A percentile compares a stretch with the other conserved stretches of the same genome.
Evolutionary conservation across 2,329 filamentous ascomycete species (phyloP).

Genomic region (Lachnellula occidentalis): DNA sequence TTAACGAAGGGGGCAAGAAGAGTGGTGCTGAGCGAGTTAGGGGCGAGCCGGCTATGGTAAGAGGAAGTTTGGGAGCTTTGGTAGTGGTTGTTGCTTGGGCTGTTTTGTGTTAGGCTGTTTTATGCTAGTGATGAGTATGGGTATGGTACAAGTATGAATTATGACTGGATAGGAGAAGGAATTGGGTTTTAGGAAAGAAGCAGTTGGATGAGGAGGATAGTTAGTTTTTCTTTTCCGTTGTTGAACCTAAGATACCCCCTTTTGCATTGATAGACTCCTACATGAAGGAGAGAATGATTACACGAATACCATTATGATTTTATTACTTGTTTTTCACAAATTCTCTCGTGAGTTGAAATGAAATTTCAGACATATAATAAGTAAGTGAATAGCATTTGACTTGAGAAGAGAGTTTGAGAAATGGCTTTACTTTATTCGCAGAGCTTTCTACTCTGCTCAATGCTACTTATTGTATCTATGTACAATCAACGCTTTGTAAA

Average conservation of each 20-base stretch:
- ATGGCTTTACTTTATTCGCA: too few relatives aligned
- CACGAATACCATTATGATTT: neutral
- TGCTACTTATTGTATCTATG: too few relatives aligned
- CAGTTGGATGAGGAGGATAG: neutral
- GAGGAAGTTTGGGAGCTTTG: conserved; percentile 24
- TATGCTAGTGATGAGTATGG: conserved; percentile 12
- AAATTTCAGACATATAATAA: too few relatives aligned
- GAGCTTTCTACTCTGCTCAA: too few relatives aligned
- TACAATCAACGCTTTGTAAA: too few relatives aligned
- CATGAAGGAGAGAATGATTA: neutral
- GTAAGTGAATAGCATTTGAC: too few relatives aligned
- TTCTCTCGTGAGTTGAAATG: too few relatives aligned
- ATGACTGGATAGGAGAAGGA: neutral
- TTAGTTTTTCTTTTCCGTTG: neutral
- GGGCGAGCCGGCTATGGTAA: conserved; percentile 5
- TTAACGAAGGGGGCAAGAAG: conserved; percentile 16
- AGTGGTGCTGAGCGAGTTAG: conserved; percentile 10
- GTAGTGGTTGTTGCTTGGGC: conserved; percentile 26
- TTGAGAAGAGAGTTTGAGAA: too few relatives aligned
- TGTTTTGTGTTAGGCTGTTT: conserved; percentile 23
- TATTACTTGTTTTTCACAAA: neutral
- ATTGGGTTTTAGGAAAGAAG: neutral
- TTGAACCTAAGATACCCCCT: neutral
- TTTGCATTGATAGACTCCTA: neutral
- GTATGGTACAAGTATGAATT: neutral